Percentiles rank a stretch among this genome's conserved stretches.
Conservation (phyloP, 768 basidiomycete species). For the Suillus discolor region DNA sequence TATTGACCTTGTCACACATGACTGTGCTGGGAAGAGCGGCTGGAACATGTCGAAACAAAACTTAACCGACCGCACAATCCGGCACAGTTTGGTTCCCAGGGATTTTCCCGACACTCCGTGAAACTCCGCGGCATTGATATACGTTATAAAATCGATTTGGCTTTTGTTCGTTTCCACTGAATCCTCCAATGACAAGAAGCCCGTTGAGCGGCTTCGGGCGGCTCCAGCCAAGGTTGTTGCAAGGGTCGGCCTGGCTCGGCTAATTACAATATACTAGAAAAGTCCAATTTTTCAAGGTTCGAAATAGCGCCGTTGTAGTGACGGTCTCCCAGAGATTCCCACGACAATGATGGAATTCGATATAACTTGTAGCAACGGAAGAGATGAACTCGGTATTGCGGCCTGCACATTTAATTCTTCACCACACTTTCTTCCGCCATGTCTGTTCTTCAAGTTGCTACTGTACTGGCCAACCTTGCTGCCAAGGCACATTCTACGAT, state of each 20-base stretch:
- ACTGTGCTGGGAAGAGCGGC: slow-evolving; percentile 12
- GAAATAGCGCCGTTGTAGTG: not conserved
- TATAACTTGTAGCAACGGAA: slow-evolving; percentile 36
- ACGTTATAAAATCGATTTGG: slow-evolving; percentile 2
- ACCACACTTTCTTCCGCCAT: slow-evolving; percentile 23
- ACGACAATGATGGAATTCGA: slow-evolving; percentile 23
- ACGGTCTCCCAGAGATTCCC: slow-evolving; percentile 22
- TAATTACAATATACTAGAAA: not conserved
- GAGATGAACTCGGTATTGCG: slow-evolving; percentile 9
- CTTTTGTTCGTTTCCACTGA: not conserved
- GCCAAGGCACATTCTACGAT: slow-evolving; percentile 18
- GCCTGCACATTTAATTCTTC: slow-evolving; percentile 9
- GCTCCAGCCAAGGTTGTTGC: not conserved
- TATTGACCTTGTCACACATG: slow-evolving; percentile 1
- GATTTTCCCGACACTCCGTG: not conserved
- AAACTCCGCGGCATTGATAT: not conserved
- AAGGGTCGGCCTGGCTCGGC: not conserved
- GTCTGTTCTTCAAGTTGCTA: slow-evolving; percentile 28
- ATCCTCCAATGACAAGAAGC: slow-evolving; percentile 5
- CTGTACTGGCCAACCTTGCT: slow-evolving; percentile 28
- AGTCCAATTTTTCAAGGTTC: not conserved
- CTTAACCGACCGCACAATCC: not conserved
- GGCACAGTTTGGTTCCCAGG: not conserved
- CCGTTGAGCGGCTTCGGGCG: not conserved
- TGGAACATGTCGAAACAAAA: not conserved